phyloP scores from a whole-genome alignment of 129 eudicot genomes.

The Flaveria brownii region DNA sequence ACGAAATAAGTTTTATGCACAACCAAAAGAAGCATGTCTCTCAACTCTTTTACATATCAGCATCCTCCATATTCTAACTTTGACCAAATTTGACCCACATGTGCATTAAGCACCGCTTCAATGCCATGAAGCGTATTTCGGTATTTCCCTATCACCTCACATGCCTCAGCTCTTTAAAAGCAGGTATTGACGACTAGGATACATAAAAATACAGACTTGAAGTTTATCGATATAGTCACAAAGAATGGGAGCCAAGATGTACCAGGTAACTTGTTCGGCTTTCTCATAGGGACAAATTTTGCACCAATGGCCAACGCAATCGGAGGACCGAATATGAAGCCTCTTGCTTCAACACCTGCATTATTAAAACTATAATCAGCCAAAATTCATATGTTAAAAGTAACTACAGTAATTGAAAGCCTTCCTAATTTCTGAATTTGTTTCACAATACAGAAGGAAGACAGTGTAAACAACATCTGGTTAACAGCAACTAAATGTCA shows the following conservation, averaged over 20 bases:
- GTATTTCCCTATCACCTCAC: background rate
- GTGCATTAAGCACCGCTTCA: background rate
- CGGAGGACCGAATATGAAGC: constrained; percentile 2
- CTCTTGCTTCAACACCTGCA: constrained; percentile 16
- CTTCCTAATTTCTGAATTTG: background rate
- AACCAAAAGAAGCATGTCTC: background rate
- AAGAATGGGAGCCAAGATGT: background rate
- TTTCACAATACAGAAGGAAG: background rate
- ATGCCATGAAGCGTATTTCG: background rate
- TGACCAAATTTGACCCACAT: background rate
- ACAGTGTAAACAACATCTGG: background rate
- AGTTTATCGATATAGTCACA: background rate
- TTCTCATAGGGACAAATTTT: constrained; percentile 76
- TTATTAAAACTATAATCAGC: background rate
- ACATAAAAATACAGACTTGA: background rate
- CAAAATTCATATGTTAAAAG: background rate
- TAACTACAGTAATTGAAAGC: background rate
- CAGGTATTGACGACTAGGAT: too few relatives aligned
- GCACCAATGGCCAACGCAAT: constrained; percentile 69
- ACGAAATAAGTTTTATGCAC: too few relatives aligned
- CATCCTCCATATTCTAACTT: background rate
- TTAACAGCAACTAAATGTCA: background rate
- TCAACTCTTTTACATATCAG: background rate
- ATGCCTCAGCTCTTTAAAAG: too few relatives aligned
- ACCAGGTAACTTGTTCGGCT: constrained; percentile 78